Base-by-base conservation (phyloP, 192 early-diverging fungal species). In the Gaertneriomyces sp. region DNA sequence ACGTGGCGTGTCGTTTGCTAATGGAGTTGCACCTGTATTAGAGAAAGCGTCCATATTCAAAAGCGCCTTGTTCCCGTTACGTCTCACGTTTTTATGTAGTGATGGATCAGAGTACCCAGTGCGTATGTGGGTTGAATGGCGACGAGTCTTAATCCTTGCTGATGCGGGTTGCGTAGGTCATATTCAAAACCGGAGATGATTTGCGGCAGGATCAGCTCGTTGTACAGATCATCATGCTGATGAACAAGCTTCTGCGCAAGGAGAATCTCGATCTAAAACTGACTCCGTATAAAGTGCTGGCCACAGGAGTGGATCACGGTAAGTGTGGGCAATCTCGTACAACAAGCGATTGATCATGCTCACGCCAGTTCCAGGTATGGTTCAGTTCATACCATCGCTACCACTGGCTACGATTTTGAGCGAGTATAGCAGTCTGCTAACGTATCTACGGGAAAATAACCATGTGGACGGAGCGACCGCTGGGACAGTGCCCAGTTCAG, bases 131-230 rank as follows among this genome's bases (percentile, higher is more conserved):
- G 47, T 4, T 64, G 49, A 11, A 47, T 1, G 16, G 2, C 7
- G 12, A 11, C 14, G 6, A 12, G 20, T 11, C 14, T 39, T 9
- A 51, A 11, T 64, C 12, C 17, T 9, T 52, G 1, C 66, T 17
- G 10, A 41, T 9, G 19, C n/a, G 12, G 42, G 4, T 25, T 44
- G 45, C 25, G 1, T 51, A 85, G 74, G 67, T 94, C 3, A 99
- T 99, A 11, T 98, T 98, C 84, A 99, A 99, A 77, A 88, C 89
- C 0, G 98, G 98, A 7, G 98, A 99, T 69, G 98, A 99, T 66
- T 79, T 94, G 69, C 79, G 96, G 46, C 98, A 99, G 81, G 98
- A 99, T 78, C 98, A 99, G 74, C 81, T 99, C 20, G 94, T 95
- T 1, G 91, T 99, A 49, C 98, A 99, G 72, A 88, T 99, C 52